Percentiles rank a stretch among this genome's conserved stretches.
Evolutionary conservation across 345 rosid genomes (phyloP).

Genomic region (Salix purpurea): DNA sequence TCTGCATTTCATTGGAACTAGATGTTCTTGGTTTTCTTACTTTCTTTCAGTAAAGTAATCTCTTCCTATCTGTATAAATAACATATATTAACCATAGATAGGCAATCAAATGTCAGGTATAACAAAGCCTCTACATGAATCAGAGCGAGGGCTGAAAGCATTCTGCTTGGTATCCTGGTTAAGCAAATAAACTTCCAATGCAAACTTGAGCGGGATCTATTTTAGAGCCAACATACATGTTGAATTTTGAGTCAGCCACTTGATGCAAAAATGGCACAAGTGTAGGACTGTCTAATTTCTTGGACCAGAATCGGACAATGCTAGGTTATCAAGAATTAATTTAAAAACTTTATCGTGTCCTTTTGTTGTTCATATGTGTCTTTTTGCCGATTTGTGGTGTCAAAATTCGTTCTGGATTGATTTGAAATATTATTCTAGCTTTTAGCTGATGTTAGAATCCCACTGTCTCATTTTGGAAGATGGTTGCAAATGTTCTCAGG

Average conservation of each 20-base stretch:
- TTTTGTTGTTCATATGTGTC: background rate
- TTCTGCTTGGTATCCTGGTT: background rate
- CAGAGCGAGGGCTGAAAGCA: background rate
- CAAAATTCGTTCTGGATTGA: background rate
- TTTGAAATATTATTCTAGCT: background rate
- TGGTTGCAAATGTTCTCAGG: conserved; percentile 39
- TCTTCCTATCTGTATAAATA: background rate
- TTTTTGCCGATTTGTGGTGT: background rate
- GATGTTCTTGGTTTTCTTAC: background rate
- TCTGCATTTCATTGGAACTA: background rate
- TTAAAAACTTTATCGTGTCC: background rate
- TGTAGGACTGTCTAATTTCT: background rate
- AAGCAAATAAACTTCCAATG: background rate
- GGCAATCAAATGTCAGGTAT: background rate
- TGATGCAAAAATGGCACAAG: background rate
- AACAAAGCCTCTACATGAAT: background rate
- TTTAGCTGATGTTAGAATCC: background rate
- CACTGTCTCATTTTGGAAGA: background rate
- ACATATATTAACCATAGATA: background rate
- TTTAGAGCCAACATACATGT: no score
- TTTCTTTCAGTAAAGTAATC: background rate
- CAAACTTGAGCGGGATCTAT: background rate
- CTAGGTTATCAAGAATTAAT: background rate
- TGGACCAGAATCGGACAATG: background rate
- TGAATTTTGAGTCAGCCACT: background rate